These are phyloP conservation scores for Blastobotrys chiropterorum DNA, from an alignment of 805 yeast species.

Conservation along the genomic window DNA sequence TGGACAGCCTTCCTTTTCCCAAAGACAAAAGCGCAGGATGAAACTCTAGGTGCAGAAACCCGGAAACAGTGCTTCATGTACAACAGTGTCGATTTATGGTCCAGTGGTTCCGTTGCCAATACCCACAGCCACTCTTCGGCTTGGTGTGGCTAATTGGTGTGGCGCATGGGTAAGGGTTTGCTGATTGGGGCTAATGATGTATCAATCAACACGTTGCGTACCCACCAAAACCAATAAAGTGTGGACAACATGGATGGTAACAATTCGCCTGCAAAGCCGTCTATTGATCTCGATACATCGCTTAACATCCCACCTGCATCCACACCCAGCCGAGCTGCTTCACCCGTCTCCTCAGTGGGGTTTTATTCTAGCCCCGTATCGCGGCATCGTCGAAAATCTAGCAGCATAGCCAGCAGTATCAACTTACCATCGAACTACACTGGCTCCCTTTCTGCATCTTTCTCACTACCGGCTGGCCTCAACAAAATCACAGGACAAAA, in stretches of 20 bases:
- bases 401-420: conserved; percentile 4
- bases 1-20: no score
- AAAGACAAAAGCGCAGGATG: no score
- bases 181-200: not conserved
- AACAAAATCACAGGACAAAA: conserved; percentile 36
- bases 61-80: no score
- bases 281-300: not conserved
- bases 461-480: conserved; percentile 29
- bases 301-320: not conserved
- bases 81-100: no score
- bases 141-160: not conserved
- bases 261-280: not conserved
- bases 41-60: no score
- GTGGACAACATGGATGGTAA: not conserved
- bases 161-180: not conserved
- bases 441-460: not conserved
- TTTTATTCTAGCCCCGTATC: not conserved
- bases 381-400: not conserved
- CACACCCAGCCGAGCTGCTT: conserved; percentile 12
- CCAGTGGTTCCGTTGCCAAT: no score
- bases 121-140: no score
- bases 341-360: conserved; percentile 5
- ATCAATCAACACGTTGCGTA: not conserved
- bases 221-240: not conserved
- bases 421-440: conserved; percentile 1